A percentile compares a stretch with the other conserved stretches of the same genome.
Evolutionary conservation across 1,284 basidiomycete species (phyloP).

Genomic region (Puccinia triticina): DNA sequence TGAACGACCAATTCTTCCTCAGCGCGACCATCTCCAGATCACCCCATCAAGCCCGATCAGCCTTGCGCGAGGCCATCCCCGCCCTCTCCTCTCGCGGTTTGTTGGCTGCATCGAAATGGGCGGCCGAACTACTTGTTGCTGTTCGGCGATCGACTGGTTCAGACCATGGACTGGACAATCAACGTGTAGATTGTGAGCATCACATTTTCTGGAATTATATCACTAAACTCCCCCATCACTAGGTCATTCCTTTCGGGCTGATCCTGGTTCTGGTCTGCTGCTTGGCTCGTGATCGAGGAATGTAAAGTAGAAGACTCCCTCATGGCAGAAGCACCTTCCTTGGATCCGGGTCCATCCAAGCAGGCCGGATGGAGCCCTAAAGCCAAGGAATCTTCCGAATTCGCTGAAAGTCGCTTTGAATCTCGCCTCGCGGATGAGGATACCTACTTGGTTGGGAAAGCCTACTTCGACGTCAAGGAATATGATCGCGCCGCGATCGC

Average conservation of each 20-base stretch:
- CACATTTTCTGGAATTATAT: background rate
- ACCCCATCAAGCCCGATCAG: constrained; percentile 32
- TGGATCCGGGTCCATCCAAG: constrained; percentile 13
- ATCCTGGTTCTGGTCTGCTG: background rate
- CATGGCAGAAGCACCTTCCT: constrained; percentile 4
- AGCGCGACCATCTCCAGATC: constrained; percentile 36
- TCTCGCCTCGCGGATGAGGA: constrained; percentile 56
- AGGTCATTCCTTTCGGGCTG: background rate
- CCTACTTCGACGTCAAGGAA: constrained; percentile 78
- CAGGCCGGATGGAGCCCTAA: background rate
- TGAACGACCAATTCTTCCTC: constrained; percentile 29
- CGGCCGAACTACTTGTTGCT: constrained; percentile 53
- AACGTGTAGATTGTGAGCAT: constrained; percentile 12
- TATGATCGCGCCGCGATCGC: constrained; percentile 73
- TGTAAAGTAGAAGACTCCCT: constrained; percentile 28
- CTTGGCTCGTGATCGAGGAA: constrained; percentile 21
- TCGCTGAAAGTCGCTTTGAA: background rate
- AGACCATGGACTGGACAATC: constrained; percentile 10
- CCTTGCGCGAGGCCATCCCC: constrained; percentile 34
- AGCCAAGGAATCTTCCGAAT: background rate
- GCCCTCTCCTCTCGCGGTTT: constrained; percentile 52
- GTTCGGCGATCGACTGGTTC: constrained; percentile 38
- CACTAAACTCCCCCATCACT: background rate
- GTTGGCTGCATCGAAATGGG: constrained; percentile 53
- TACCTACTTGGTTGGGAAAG: constrained; percentile 70